Evolutionary conservation across 2,329 filamentous ascomycete species (phyloP), one percentile per base, ranked within the genome.

Genomic region (Talaromyces sp.): DNA sequence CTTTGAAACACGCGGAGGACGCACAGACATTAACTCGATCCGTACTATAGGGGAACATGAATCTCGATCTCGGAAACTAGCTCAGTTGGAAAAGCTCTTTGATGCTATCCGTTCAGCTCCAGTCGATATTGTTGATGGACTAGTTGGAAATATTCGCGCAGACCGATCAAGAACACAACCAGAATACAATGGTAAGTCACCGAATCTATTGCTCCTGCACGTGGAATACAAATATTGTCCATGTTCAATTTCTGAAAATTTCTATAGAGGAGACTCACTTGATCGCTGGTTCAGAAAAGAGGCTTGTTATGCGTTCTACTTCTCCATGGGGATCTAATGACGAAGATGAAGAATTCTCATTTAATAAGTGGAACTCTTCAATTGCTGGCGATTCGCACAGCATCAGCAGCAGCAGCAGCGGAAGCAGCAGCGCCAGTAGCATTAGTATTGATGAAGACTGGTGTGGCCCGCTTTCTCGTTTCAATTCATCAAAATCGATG

Each of bases 41-140:
- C 15, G 25, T 27, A 33, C n/a, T 22, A 32, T 42, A 66, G 64
- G 63, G 55, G 63, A 63, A 32, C 65, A 62, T 27, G 59, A 59
- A 57, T 65, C 66, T 47, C 59, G 66, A 52, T 62, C 68, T 49
- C 65, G 66, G 55, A 72, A 71, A 61, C 64, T 72, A 53, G 68
- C 68, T 42, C 67, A 72, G 62, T 66, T 75, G 25, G 71, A 73
- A 61, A 65, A 61, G 57, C 67, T 75, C 53, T 73, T 75, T 63
- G 67, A 71, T 27, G 70, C 70, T 42, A 71, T 75, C 63, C 72
- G 72, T 15, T 70, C 69, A 5, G 73, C 71, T 10, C 71, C 73
- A 59, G 65, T 65, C 33, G 61, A 68, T 22, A 65, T 71, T 22
- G 71, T 75, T 28, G 72, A 72, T 55, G 64, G 68, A n/a, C 58